A percentile compares a stretch with the other conserved stretches of the same genome.
Conservation (phyloP, 176 grass and related monocot species). For the Areca catechu region DNA sequence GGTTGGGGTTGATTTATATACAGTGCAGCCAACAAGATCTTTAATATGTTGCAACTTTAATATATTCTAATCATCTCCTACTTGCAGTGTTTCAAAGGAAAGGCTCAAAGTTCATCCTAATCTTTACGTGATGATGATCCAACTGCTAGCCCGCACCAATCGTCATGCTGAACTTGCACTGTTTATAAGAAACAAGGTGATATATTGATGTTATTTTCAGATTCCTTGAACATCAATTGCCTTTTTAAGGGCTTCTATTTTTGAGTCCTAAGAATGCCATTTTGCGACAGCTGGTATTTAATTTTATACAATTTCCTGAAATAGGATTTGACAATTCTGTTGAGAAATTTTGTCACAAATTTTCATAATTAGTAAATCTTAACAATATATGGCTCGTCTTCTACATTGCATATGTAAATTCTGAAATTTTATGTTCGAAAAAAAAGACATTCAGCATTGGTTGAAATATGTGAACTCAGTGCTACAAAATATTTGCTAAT, state of each 20-base stretch:
- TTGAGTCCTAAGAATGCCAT: not conserved
- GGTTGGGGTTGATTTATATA: no score
- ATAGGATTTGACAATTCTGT: not conserved
- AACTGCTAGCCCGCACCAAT: slow-evolving; percentile 47
- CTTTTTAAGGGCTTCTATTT: not conserved
- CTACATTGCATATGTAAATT: no score
- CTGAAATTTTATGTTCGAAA: no score
- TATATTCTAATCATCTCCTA: slow-evolving; percentile 7
- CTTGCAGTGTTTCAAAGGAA: slow-evolving; percentile 61
- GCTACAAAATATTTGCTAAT: no score
- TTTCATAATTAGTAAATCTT: no score
- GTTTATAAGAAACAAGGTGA: slow-evolving; percentile 84
- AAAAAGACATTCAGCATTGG: no score
- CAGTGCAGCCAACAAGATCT: no score
- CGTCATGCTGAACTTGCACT: slow-evolving; percentile 60
- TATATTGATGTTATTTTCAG: not conserved
- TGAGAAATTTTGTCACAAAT: no score
- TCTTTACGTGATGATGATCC: slow-evolving; percentile 55
- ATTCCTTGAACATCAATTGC: not conserved
- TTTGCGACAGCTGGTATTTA: not conserved
- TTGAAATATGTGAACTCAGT: no score
- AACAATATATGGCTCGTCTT: no score
- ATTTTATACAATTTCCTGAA: not conserved
- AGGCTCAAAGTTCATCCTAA: slow-evolving; percentile 60
- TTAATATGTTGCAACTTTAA: not conserved